Evolutionary conservation across 1,284 basidiomycete genomes (phyloP), one percentile per base, ranked within the genome.

Genomic region (Trametes polyzona): DNA sequence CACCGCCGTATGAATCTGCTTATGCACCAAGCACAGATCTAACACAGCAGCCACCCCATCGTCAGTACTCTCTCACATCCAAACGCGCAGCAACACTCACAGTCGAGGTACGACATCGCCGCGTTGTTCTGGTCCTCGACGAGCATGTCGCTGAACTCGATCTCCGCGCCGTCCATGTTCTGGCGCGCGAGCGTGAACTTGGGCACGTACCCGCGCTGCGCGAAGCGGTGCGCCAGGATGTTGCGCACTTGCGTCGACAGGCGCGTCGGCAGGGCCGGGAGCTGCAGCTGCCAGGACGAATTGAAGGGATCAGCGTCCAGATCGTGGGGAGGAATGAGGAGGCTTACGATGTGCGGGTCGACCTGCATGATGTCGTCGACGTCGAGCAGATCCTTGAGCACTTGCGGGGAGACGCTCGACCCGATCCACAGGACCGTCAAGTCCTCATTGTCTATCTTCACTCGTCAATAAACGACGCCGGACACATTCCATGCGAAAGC

Each of bases 81-180:
- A 48, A 0, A 42, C 30, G 39, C 16, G 24, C 21, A 19, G 36
- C 29, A 46, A n/a, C 12, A 65, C 50, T 70, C 68, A 95, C 93
- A 93, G 71, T 96, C 92, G 6, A 88, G 74, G 74, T 95, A 95
- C 1, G 89, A 87, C 85, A 97, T 86, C 0, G 91, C 91, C 42
- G 94, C 96, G 68, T 98, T 98, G 73, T 99, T 99, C 71, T 91
- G 87, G 75, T 99, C 97, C 76, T 99, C 97, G 12, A 98, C 87
- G 14, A 99, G 80, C 87, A 96, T 92, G 76, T 99, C 97, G 61
- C 92, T 94, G 67, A 96, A 96, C 71, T 99, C 97, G 51, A 99
- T 86, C 76, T 99, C 97, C 57, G 87, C 81, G 10, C 88, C 96
- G 71, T 99, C 97, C 69, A 95, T 79, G 70, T 98, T 95, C 72